A percentile compares a stretch with the other conserved stretches of the same genome.
Conservation (phyloP, 371 early-diverging fungal species). For the Blakeslea trispora region DNA sequence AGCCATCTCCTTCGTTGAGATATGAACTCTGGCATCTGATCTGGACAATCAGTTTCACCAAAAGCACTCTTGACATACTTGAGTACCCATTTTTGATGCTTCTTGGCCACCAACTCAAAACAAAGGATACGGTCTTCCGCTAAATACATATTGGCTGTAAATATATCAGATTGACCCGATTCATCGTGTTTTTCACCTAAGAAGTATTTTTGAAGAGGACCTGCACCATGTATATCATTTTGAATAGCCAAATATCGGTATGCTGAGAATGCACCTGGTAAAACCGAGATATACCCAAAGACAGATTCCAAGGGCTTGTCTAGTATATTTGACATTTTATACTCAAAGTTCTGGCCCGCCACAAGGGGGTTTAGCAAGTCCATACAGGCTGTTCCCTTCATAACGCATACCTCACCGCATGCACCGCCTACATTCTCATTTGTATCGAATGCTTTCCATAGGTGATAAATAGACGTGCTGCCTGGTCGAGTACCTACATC, state of each 20-base stretch:
- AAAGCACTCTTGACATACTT: conserved; percentile 69
- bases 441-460: conserved; percentile 72
- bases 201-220: conserved; percentile 68
- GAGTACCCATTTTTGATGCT: conserved; percentile 63
- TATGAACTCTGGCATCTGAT: conserved; percentile 65
- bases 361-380: conserved; percentile 75
- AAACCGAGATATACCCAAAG: conserved; percentile 84
- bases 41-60: conserved; percentile 77
- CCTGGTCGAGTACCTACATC: conserved; percentile 77
- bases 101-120: conserved; percentile 74
- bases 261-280: conserved; percentile 78
- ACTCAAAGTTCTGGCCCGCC: conserved; percentile 86
- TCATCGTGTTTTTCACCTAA: conserved; percentile 59
- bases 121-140: conserved; percentile 81
- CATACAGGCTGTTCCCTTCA: conserved; percentile 54
- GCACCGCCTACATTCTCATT: conserved; percentile 75
- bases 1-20: conserved; percentile 73
- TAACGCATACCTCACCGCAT: conserved; percentile 72
- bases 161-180: conserved; percentile 48
- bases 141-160: conserved; percentile 76
- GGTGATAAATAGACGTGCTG: conserved; percentile 61
- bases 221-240: conserved; percentile 55
- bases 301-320: conserved; percentile 83
- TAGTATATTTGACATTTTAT: conserved; percentile 82
- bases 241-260: conserved; percentile 64